phyloP scores from a whole-genome alignment of 768 basidiomycete species.

The Crucibulum laeve region DNA sequence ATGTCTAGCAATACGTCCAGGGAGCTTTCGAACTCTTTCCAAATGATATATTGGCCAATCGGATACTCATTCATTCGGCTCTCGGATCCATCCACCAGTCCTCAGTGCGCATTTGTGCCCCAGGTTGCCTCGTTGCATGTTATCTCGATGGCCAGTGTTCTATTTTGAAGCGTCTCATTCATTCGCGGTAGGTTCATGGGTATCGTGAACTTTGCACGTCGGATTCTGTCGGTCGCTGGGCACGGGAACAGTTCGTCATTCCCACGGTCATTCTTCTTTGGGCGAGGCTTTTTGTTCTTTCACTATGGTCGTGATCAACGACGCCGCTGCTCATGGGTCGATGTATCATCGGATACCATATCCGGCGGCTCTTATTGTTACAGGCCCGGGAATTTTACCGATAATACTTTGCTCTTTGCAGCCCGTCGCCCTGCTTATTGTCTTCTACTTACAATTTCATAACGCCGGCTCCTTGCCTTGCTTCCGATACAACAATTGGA shows the following conservation, averaged over 20 bases:
- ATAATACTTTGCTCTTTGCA: background rate
- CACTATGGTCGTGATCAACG: background rate
- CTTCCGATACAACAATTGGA: background rate
- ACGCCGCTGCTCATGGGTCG: background rate
- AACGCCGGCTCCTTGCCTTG: background rate
- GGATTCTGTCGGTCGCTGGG: too few species aligned
- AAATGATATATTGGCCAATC: too few species aligned
- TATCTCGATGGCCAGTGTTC: background rate
- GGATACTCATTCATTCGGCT: background rate
- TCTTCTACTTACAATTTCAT: too few species aligned
- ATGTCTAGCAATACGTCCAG: too few species aligned
- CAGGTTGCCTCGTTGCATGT: background rate
- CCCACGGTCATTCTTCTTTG: constrained; percentile 12
- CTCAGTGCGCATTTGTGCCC: too few species aligned
- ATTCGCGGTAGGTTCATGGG: too few species aligned
- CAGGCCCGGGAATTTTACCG: background rate
- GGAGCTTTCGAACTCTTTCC: too few species aligned
- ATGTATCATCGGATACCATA: constrained; percentile 1
- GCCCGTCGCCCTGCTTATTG: background rate
- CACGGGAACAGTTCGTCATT: too few species aligned
- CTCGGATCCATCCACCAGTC: background rate
- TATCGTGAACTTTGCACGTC: too few species aligned
- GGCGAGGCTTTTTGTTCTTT: constrained; percentile 19
- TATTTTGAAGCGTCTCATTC: background rate
- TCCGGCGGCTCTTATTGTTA: constrained; percentile 14